Base-by-base conservation (phyloP, 331 rosid species). In the Malus hybrid region DNA sequence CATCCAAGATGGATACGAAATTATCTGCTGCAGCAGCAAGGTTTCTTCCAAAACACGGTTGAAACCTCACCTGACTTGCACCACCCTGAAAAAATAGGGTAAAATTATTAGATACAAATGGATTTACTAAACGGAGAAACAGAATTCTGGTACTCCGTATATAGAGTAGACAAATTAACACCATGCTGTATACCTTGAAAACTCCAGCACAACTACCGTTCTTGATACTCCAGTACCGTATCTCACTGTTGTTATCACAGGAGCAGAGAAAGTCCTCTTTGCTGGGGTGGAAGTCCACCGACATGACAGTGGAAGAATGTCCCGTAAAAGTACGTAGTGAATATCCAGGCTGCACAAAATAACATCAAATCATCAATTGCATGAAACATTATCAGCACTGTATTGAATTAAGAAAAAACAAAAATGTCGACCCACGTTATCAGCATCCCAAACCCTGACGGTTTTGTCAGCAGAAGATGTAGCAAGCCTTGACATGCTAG, bases 381-480 rank as follows among this genome's bases (percentile, higher is more conserved):
- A 10, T 42, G 14, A 24, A 24, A 24, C 76, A 80, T 19, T 18
- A 66, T 33, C 10, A 34, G 19, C 7, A 52, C 55, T 3, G 65
- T 18, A 60, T 24, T 7, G 19, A 60, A 12, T 6, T 54, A 2
- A 31, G 24, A 48, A 28, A 11, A 44, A 48, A 31, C 28, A 28
- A 66, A 29, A 59, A 54, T 52, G 57, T 32, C 15, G 33, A 84
- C 98, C 83, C 59, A 93, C 98, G 76, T 88, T 85, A 73, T 89
- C 96, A 82, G 71, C 81, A 74, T 88, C 92, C 97, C 97, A 93
- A 80, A 91, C 86, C 85, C 85, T 84, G 78, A 93, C 93, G 80
- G 96, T 88, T 84, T 74, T 86, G 81, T 93, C 96, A 44, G 91
- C 89, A 39, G 98, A 93, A 61, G 97, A 91, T 68, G 98, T 93